Evolutionary conservation across 805 yeast genomes (phyloP), one percentile per base, ranked within the genome.

Genomic region (Naumovozyma baii): DNA sequence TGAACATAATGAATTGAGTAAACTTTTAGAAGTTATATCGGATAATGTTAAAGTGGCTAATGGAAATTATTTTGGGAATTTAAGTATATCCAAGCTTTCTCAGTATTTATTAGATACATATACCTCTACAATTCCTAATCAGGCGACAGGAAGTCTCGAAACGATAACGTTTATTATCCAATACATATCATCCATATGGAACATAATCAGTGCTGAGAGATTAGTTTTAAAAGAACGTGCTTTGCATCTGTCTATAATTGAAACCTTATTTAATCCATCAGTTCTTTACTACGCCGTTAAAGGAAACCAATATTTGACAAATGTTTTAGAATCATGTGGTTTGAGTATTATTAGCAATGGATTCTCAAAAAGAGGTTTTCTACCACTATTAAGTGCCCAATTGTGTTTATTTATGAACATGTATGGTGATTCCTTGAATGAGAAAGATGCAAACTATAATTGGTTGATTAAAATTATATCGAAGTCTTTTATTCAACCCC

Each of bases 171-270:
- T 43, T 3, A 41, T 72, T 16, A 54, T 66, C 13, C 61, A 56
- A 2, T 59, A 68, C 14, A 42, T 74, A 32, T 50, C 59, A 1
- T 51, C 58, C 0, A 64, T 82, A 15, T 84, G 95, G 92, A 62
- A 60, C 3, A 70, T 68, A 17, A 52, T 85, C 18, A 68, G 68
- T 14, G 67, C 70, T 1, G 79, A 77, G 9, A 65, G 94, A 36
- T 62, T 86, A 30, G 72, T 79, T 20, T 63, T 83, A 31, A 72
- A 73, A 33, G 92, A 85, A 46, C 73, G 76, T 38, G 68, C 68
- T 12, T 64, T 84, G 35, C 95, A 87, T 48, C 53, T 73, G 12
- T 42, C 52, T 0, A 65, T 82, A 20, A 75, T 86, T 18, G 62
- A 70, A n/a, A 53, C 76, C 0, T 34, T 78, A 5, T 68, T 74